Percentiles rank a stretch among this genome's conserved stretches.
phyloP scores from a whole-genome alignment of 1,284 basidiomycete genomes.

The Peniophora sp. region DNA sequence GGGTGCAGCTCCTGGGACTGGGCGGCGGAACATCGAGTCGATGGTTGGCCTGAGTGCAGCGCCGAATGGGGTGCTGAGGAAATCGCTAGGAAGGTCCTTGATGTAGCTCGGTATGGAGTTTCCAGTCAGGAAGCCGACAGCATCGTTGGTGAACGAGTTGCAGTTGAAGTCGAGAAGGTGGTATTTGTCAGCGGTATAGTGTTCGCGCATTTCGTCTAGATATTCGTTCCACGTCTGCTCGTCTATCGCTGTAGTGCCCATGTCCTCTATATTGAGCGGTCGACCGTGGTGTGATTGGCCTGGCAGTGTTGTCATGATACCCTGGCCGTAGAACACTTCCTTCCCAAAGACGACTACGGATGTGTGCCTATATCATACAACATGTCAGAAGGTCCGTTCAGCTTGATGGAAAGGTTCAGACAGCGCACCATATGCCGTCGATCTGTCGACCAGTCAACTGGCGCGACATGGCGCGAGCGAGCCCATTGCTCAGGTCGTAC shows the following conservation, averaged over 20 bases:
- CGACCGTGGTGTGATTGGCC: constrained; percentile 80
- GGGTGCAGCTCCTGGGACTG: constrained; percentile 35
- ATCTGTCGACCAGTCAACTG: constrained; percentile 82
- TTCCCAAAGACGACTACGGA: constrained; percentile 80
- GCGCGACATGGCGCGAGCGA: constrained; percentile 69
- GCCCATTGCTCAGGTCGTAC: constrained; percentile 84
- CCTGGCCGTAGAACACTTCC: constrained; percentile 87
- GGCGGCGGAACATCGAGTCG: constrained; percentile 73
- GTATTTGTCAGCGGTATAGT: constrained; percentile 78
- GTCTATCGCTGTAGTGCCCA: constrained; percentile 81
- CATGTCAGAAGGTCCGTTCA: neutral
- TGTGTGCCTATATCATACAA: constrained; percentile 75
- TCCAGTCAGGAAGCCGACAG: constrained; percentile 78
- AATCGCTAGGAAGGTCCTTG: constrained; percentile 80
- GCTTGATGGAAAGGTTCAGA: neutral
- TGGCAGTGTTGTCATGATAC: constrained; percentile 60
- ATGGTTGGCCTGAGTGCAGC: constrained; percentile 82
- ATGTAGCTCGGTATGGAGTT: constrained; percentile 74
- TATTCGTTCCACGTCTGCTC: constrained; percentile 81
- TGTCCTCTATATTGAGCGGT: constrained; percentile 69
- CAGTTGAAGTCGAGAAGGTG: constrained; percentile 72
- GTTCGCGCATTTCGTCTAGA: constrained; percentile 60
- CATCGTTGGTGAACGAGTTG: constrained; percentile 88
- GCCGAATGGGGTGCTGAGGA: constrained; percentile 87
- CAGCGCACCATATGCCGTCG: constrained; percentile 76